A percentile compares a stretch with the other conserved stretches of the same genome.
Evolutionary conservation across 2,329 filamentous ascomycete genomes (phyloP).

Genomic region (Ophiostoma piceae): DNA sequence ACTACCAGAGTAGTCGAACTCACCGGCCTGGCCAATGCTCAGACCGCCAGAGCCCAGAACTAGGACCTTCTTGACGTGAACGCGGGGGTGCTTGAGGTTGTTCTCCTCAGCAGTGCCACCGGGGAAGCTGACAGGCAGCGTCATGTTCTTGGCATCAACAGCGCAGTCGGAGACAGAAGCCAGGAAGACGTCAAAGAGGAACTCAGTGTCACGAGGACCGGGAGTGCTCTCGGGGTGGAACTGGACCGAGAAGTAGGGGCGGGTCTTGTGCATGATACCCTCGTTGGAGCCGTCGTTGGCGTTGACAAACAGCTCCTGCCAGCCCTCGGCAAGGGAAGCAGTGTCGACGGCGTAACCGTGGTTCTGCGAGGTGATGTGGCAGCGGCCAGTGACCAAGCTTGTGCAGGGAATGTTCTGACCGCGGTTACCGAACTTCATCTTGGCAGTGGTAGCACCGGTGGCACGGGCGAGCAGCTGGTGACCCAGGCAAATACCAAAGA

Average conservation of each 20-base stretch:
- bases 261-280: constrained; percentile 80
- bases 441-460: constrained; percentile 75
- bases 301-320: constrained; percentile 95
- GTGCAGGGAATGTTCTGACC: constrained; percentile 98
- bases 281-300: constrained; percentile 98
- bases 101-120: constrained; percentile 79
- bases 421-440: constrained; percentile 99
- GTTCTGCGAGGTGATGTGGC: constrained; percentile 98
- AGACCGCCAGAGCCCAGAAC: constrained; percentile 91
- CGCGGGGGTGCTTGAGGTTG: constrained; percentile 65
- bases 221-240: constrained; percentile 98
- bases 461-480: constrained; percentile 89
- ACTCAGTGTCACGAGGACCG: constrained; percentile 91
- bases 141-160: constrained; percentile 59
- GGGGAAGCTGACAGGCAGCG: constrained; percentile 75
- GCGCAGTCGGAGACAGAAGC: constrained; percentile 71
- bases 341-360: constrained; percentile 93
- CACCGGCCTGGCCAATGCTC: constrained; percentile 94
- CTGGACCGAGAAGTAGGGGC: constrained; percentile 97
- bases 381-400: constrained; percentile 89
- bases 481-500: constrained; percentile 94
- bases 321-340: constrained; percentile 65
- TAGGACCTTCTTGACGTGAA: constrained; percentile 88
- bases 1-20: constrained; percentile 97
- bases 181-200: constrained; percentile 95